Evolutionary conservation across 202 grass and related monocot genomes (phyloP), one percentile per base, ranked within the genome.

Genomic region (Schoenoplectus tabernaemontani): DNA sequence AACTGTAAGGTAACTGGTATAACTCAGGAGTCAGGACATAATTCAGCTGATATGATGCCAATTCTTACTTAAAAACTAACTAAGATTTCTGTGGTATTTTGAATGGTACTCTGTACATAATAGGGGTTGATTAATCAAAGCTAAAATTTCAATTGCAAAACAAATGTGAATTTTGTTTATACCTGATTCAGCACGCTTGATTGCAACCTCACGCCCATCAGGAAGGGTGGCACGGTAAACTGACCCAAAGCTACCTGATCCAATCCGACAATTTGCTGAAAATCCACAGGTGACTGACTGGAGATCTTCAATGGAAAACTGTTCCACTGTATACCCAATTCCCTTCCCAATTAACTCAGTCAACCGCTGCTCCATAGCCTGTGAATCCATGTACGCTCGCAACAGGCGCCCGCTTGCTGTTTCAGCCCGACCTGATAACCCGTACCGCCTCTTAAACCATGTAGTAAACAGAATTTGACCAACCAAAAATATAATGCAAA

Each of bases 241-340:
- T 13, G 91, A 93, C 11, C 94, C 94, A 82, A 97, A 97, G 85
- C 94, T 97, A 13, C 94, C 94, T 0, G 87, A 87, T 1, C 94
- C 94, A 48, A 93, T 93, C 72, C 85, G 87, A 7, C 84, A 83
- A 3, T 39, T 79, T 38, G 87, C 91, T 74, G 89, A 85, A 86
- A 97, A 97, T 1, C 82, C 86, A 43, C 82, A 77, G 17, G 94
- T 97, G 60, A 88, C 83, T 7, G 60, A 74, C 4, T 82, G 76
- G 10, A 97, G 89, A 1, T 43, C 36, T 0, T 76, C 64, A n/a
- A 93, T 70, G 0, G 85, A 72, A 83, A 97, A 93, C 33, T 64
- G 83, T 77, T 97, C 91, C 38, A 97, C 87, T 13, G 86, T 82
- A 77, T 86, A 83, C 11, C 87, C 80, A 0, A 84, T 87, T 0